Percentiles rank a stretch among this genome's conserved stretches.
Conservation (phyloP, 768 basidiomycete species). For the Tylopilus rubrobrunneus region DNA sequence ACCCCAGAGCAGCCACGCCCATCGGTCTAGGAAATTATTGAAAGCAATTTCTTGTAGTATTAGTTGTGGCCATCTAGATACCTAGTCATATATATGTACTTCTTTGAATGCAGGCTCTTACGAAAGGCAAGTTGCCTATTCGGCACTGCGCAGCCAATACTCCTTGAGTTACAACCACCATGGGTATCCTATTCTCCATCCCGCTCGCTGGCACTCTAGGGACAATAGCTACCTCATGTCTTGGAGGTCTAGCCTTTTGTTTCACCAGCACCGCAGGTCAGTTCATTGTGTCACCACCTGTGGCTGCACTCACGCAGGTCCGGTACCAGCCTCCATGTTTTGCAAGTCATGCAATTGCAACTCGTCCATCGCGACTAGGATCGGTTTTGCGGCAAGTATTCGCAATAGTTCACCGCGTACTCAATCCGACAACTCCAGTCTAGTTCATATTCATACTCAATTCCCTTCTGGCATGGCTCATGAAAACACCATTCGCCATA, state of each 20-base stretch:
- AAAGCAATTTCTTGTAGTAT: background rate
- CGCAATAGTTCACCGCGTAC: background rate
- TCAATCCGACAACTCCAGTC: background rate
- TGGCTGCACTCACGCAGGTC: background rate
- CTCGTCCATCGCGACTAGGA: slow-evolving; percentile 94
- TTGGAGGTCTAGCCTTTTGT: slow-evolving; percentile 80
- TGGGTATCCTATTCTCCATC: slow-evolving; percentile 74
- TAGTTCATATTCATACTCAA: slow-evolving; percentile 95
- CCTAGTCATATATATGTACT: background rate
- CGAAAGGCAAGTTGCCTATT: slow-evolving; percentile 1
- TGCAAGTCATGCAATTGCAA: slow-evolving; percentile 99
- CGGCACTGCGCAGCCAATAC: background rate
- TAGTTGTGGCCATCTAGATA: background rate
- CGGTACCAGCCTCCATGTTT: slow-evolving; percentile 78
- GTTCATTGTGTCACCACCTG: slow-evolving; percentile 21
- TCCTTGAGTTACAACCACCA: slow-evolving; percentile 24
- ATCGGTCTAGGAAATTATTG: background rate
- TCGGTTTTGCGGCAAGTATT: slow-evolving; percentile 81
- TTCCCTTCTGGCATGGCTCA: slow-evolving; percentile 94
- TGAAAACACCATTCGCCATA: slow-evolving; percentile 88
- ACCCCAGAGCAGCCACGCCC: background rate
- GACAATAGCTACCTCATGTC: slow-evolving; percentile 76
- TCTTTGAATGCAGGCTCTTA: too few species aligned
- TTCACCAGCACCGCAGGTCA: slow-evolving; percentile 82
- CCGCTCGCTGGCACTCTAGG: slow-evolving; percentile 66